phyloP scores from a whole-genome alignment of 768 basidiomycete genomes.

The Podaxis mareebaensis region DNA sequence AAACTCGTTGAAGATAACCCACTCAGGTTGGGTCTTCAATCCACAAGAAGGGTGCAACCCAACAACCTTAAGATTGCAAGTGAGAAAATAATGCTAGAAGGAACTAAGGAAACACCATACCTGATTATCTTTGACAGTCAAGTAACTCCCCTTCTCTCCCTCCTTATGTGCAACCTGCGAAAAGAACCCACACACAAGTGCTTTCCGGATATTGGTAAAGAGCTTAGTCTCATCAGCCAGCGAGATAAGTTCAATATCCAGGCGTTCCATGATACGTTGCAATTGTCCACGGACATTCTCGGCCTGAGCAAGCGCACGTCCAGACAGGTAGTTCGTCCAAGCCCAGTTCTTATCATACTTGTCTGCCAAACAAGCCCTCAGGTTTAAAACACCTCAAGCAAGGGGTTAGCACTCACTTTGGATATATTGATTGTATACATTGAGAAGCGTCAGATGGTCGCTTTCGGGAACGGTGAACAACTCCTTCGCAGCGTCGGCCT shows the following conservation, averaged over 20 bases:
- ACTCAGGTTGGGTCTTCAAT: slow-evolving; percentile 80
- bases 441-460: slow-evolving; percentile 94
- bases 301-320: slow-evolving; percentile 81
- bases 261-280: slow-evolving; percentile 88
- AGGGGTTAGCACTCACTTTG: slow-evolving; percentile 53
- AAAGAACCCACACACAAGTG: slow-evolving; percentile 91
- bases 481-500: slow-evolving; percentile 92
- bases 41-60: slow-evolving; percentile 82
- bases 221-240: slow-evolving; percentile 69
- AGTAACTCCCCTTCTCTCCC: slow-evolving; percentile 83
- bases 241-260: slow-evolving; percentile 75
- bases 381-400: neutral
- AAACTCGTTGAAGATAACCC: slow-evolving; percentile 86
- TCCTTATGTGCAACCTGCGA: slow-evolving; percentile 98
- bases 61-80: slow-evolving; percentile 47
- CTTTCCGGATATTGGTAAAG: slow-evolving; percentile 74
- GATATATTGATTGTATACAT: slow-evolving; percentile 93
- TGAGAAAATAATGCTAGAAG: neutral
- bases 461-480: slow-evolving; percentile 88
- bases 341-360: slow-evolving; percentile 83
- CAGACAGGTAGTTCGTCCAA: slow-evolving; percentile 87
- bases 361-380: slow-evolving; percentile 42
- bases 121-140: slow-evolving; percentile 96
- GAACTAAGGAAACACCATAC: slow-evolving; percentile 34
- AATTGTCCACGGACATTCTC: slow-evolving; percentile 93